Conservation (phyloP, 768 basidiomycete genomes). For the Tylopilus sp. region DNA sequence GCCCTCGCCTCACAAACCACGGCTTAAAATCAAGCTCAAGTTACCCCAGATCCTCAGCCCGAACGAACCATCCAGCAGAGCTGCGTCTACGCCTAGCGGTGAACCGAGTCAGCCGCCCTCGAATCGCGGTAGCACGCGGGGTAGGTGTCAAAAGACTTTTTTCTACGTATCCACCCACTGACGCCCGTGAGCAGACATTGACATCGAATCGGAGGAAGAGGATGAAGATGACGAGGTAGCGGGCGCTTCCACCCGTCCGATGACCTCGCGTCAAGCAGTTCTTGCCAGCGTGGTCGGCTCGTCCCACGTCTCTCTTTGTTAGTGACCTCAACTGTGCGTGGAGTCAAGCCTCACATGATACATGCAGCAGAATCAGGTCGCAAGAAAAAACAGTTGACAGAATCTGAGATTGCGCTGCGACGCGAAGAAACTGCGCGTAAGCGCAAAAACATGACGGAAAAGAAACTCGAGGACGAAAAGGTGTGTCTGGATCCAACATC, state of each 20-base stretch:
- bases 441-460: slow-evolving; percentile 56
- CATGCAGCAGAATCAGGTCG: slow-evolving; percentile 7
- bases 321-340: neutral
- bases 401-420: slow-evolving; percentile 67
- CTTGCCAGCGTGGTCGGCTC: too few species aligned
- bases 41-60: too few species aligned
- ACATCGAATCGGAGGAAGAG: slow-evolving; percentile 40
- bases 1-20: slow-evolving; percentile 35
- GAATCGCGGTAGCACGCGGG: slow-evolving; percentile 25
- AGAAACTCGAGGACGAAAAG: slow-evolving; percentile 39
- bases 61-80: too few species aligned
- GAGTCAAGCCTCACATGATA: neutral
- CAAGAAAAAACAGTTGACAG: slow-evolving; percentile 62
- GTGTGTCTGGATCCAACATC: slow-evolving; percentile 31
- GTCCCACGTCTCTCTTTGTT: too few species aligned
- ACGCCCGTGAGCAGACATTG: slow-evolving; percentile 29
- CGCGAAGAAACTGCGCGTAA: slow-evolving; percentile 82
- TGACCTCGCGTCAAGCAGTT: too few species aligned
- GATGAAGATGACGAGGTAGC: slow-evolving; percentile 42
- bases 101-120: slow-evolving; percentile 25
- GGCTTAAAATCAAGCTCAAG: slow-evolving; percentile 62
- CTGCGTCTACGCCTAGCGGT: too few species aligned
- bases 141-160: slow-evolving; percentile 5
- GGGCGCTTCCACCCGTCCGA: slow-evolving; percentile 32
- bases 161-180: too few species aligned